Evolutionary conservation across 2,329 filamentous ascomycete genomes (phyloP).

Genomic region (Aspergillus japonicus): DNA sequence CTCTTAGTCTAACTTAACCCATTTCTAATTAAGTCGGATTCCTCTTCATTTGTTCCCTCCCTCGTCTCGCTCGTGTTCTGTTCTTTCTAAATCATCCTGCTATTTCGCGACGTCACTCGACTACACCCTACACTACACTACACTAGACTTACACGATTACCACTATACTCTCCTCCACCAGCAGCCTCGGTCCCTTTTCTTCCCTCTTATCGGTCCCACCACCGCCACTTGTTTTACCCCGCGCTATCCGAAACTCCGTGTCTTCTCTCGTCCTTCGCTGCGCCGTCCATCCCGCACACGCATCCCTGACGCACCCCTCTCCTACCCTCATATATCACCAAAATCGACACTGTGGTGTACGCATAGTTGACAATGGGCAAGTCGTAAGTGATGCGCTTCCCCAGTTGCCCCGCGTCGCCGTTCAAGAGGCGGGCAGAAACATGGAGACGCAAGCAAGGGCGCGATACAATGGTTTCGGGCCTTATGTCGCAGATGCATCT

Average conservation of each 20-base stretch:
- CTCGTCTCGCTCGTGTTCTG: not conserved
- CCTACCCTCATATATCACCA: not conserved
- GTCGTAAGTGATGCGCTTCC: conserved; percentile 31
- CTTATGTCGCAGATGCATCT: too few species aligned
- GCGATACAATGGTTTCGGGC: too few species aligned
- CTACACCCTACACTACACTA: too few species aligned
- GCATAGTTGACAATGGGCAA: conserved; percentile 35
- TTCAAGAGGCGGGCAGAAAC: not conserved
- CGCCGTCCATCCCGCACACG: not conserved
- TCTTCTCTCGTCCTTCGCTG: not conserved
- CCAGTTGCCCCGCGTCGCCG: conserved; percentile 12
- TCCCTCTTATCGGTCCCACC: conserved; percentile 21
- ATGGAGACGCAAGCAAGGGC: not conserved
- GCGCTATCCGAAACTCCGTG: conserved; percentile 19
- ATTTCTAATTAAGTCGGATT: not conserved
- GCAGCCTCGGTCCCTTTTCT: not conserved
- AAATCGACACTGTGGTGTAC: not conserved
- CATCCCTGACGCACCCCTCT: not conserved
- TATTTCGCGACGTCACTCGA: not conserved
- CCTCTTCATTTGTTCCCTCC: not conserved
- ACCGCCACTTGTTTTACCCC: conserved; percentile 16
- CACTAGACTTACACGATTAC: not conserved
- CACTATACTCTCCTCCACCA: not conserved
- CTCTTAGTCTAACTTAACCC: not conserved
- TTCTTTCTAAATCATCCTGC: not conserved